Percentiles rank a stretch among this genome's conserved stretches.
These are phyloP conservation scores for Penicillium longicatenatum DNA, from an alignment of 495 filamentous ascomycete species.

Conservation along the genomic window DNA sequence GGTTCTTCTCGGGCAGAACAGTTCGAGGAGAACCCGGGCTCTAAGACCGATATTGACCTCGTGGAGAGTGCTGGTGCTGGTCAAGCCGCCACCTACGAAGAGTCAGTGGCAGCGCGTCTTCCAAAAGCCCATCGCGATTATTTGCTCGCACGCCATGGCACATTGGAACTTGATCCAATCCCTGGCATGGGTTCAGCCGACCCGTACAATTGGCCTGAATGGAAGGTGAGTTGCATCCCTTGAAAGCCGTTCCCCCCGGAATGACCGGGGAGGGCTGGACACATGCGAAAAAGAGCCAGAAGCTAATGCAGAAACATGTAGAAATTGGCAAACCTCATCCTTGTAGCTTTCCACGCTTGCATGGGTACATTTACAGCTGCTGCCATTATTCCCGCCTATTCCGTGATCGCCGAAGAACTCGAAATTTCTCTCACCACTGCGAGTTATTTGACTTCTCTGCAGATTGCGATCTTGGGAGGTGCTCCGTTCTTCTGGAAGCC, in stretches of 20 bases:
- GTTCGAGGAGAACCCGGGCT: constrained; percentile 12
- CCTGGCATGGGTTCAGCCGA: constrained; percentile 52
- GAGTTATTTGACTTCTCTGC: constrained; percentile 53
- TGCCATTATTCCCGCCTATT: constrained; percentile 54
- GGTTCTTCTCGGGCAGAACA: constrained; percentile 21
- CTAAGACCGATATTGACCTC: constrained; percentile 35
- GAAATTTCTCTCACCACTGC: constrained; percentile 40
- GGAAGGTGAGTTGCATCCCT: constrained; percentile 46
- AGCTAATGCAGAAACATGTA: constrained; percentile 24
- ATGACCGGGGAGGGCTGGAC: background rate
- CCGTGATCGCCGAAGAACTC: constrained; percentile 44
- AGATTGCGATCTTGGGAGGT: constrained; percentile 34
- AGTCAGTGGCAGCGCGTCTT: constrained; percentile 33
- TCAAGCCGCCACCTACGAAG: constrained; percentile 29
- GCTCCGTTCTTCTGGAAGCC: constrained; percentile 57
- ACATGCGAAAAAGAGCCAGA: constrained; percentile 4
- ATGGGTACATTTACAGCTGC: constrained; percentile 60
- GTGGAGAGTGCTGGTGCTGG: constrained; percentile 36
- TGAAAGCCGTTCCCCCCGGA: background rate
- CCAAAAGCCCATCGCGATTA: constrained; percentile 50
- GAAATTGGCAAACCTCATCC: constrained; percentile 55
- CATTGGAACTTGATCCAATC: constrained; percentile 54
- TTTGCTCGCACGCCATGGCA: constrained; percentile 56
- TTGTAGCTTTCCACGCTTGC: constrained; percentile 57
- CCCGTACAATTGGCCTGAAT: constrained; percentile 58